Percentiles rank a stretch among this genome's conserved stretches.
These are phyloP conservation scores for Backusella circina DNA, from an alignment of 192 early-diverging fungal genomes.

Conservation along the genomic window DNA sequence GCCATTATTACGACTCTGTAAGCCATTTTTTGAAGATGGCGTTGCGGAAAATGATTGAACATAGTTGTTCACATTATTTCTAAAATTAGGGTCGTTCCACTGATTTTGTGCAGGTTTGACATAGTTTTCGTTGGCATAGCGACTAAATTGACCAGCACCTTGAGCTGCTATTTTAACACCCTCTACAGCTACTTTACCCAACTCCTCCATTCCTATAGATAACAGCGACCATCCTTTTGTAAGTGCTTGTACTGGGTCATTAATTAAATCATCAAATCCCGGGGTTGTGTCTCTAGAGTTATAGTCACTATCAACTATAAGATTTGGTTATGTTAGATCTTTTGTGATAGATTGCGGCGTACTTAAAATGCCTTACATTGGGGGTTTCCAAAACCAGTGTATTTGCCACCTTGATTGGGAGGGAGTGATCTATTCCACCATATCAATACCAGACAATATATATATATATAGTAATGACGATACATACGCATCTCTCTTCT, in stretches of 20 bases:
- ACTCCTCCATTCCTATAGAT: constrained; percentile 47
- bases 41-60: constrained; percentile 56
- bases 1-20: background rate
- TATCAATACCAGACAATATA: background rate
- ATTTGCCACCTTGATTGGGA: constrained; percentile 76
- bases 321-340: too few species aligned
- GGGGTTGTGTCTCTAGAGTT: constrained; percentile 21
- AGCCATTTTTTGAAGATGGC: background rate
- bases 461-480: background rate
- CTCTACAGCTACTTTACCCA: constrained; percentile 36
- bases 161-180: constrained; percentile 50
- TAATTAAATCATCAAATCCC: constrained; percentile 58
- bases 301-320: constrained; percentile 18
- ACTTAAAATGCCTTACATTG: constrained; percentile 21
- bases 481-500: constrained; percentile 44
- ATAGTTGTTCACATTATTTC: constrained; percentile 58
- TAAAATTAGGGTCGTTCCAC: constrained; percentile 63
- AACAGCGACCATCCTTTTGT: constrained; percentile 67
- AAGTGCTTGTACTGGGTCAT: constrained; percentile 64
- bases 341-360: background rate
- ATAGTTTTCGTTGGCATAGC: constrained; percentile 58
- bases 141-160: constrained; percentile 38
- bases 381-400: constrained; percentile 69
- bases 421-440: constrained; percentile 32
- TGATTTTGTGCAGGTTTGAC: constrained; percentile 60